Evolutionary conservation across 164 flowering plant species (phyloP), one percentile per base, ranked within the genome.

Genomic region (Chimonanthus salicifolius): DNA sequence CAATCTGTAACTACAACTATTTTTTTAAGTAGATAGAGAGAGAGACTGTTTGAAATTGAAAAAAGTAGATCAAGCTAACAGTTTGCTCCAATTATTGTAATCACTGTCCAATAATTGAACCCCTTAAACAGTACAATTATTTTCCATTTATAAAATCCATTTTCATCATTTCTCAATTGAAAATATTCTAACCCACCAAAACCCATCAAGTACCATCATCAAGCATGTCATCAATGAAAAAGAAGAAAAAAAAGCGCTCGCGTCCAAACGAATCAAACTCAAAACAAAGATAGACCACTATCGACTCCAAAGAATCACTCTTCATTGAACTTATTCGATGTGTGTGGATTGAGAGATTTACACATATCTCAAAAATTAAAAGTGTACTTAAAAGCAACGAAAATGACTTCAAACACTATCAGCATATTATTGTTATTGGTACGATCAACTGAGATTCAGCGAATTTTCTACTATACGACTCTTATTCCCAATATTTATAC

Each of bases 71-170:
- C 49, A 62, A 75, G 62, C 74, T 15, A 43, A 74, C 75, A 77
- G 84, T 83, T 15, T n/a, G 69, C 48, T 51, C 13, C 84, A 82
- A 86, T 87, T 75, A 80, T 82, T 85, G 84, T 49, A 71, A 76
- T 78, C 70, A 74, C 69, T 67, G 72, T 58, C 67, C 85, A 82
- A 87, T 87, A 80, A 86, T 86, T 88, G 89, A 81, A 77, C 82
- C 71, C 45, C 73, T 76, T 67, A 79, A 77, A 68, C 49, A 64
- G 43, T 18, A 5, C 60, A 72, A 64, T 60, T 64, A 66, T 70
- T 74, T 63, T 64, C 54, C 62, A 74, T 63, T 72, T n/a, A 10
- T 7, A 69, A 50, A 66, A 72, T 5, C 5, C 72, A 67, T 13
- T 43, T 43, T 47, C 54, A 58, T 65, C 70, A 49, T 7, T 63